Evolutionary conservation across 345 rosid genomes (phyloP).

Genomic region (Citrus trifoliata): DNA sequence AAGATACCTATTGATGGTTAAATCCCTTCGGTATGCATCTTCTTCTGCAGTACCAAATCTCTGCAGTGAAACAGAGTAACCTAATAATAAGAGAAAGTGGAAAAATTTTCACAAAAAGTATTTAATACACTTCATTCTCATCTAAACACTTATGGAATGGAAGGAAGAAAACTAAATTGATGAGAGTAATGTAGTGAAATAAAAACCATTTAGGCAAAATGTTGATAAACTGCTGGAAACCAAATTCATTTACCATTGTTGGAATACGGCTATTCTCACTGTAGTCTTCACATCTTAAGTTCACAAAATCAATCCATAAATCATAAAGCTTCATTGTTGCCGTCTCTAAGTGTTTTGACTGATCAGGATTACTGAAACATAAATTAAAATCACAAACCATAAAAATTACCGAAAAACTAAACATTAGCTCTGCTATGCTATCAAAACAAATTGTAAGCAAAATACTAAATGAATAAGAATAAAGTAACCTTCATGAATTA

Average conservation of each 20-base stretch:
- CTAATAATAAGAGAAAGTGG: background rate
- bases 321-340: slow-evolving; percentile 85
- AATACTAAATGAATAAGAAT: too few relatives aligned
- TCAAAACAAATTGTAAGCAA: too few relatives aligned
- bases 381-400: slow-evolving; percentile 18
- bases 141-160: background rate
- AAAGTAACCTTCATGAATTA: too few relatives aligned
- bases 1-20: slow-evolving; percentile 86
- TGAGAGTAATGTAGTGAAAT: background rate
- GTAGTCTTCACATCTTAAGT: slow-evolving; percentile 88
- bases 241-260: slow-evolving; percentile 48
- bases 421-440: too few relatives aligned
- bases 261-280: slow-evolving; percentile 86
- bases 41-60: slow-evolving; percentile 92
- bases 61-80: slow-evolving; percentile 33
- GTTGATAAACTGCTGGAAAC: too few relatives aligned
- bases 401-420: background rate
- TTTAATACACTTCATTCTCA: background rate
- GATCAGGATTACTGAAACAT: slow-evolving; percentile 87
- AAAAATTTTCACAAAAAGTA: background rate
- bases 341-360: slow-evolving; percentile 95
- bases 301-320: slow-evolving; percentile 93
- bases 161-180: background rate
- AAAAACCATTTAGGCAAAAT: background rate
- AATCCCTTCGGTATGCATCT: slow-evolving; percentile 91